phyloP scores from a whole-genome alignment of 2,329 filamentous ascomycete genomes.

The Arthrinium phaeospermum region DNA sequence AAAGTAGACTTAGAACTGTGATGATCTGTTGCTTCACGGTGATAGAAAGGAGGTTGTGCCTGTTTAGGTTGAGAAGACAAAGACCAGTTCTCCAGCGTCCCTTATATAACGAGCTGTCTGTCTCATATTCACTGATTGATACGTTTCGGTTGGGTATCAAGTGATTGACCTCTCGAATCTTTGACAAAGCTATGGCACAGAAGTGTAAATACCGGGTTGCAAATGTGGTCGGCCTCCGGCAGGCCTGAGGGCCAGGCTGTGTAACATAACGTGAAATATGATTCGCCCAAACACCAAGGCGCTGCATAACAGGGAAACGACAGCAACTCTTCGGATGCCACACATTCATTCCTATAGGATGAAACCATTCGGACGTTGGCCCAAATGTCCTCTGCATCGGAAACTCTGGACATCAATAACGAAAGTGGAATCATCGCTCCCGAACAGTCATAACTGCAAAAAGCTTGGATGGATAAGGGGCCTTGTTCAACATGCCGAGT shows the following conservation, averaged over 20 bases:
- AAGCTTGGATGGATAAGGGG: too few relatives aligned
- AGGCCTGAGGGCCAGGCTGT: not conserved
- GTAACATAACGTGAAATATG: not conserved
- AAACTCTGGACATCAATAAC: too few relatives aligned
- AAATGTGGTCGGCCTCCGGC: not conserved
- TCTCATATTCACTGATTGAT: not conserved
- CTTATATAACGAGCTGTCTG: not conserved
- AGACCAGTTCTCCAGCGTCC: not conserved
- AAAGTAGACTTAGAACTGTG: not conserved
- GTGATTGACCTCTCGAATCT: not conserved
- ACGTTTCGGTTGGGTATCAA: not conserved
- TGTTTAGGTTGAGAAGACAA: not conserved
- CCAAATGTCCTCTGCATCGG: too few relatives aligned
- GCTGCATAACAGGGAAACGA: not conserved
- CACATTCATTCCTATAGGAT: too few relatives aligned
- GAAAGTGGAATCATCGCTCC: too few relatives aligned
- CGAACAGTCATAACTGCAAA: too few relatives aligned
- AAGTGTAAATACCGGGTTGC: not conserved
- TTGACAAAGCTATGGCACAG: not conserved
- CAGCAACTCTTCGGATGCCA: too few relatives aligned
- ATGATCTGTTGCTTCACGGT: not conserved
- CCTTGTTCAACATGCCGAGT: too few relatives aligned
- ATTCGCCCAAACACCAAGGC: not conserved
- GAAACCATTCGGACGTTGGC: too few relatives aligned
- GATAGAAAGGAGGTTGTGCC: not conserved